Percentiles rank a stretch among this genome's conserved stretches.
Conservation (phyloP, 768 basidiomycete genomes). For the Phlebiopsis gigantea region DNA sequence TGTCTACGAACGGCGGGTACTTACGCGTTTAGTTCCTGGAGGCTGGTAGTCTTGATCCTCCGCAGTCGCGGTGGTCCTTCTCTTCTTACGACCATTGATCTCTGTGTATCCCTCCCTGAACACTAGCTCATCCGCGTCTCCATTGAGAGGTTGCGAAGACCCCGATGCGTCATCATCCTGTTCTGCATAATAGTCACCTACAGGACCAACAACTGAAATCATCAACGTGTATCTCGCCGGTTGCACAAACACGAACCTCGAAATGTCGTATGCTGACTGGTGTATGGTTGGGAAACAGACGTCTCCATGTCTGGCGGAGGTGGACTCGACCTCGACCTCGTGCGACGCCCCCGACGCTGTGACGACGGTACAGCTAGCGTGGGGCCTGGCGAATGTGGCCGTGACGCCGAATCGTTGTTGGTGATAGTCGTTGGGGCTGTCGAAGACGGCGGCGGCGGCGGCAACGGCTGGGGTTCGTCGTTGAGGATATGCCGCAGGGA, state of each 20-base stretch:
- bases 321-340: conserved; percentile 18
- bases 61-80: conserved; percentile 45
- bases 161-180: conserved; percentile 27
- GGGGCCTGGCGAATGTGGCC: conserved; percentile 22
- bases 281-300: conserved; percentile 27
- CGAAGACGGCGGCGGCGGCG: conserved; percentile 28
- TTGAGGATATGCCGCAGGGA: conserved; percentile 79
- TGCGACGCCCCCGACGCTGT: conserved; percentile 12
- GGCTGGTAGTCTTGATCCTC: conserved; percentile 43
- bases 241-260: conserved; percentile 31
- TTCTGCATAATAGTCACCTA: conserved; percentile 30
- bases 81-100: conserved; percentile 36
- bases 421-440: conserved; percentile 28
- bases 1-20: conserved; percentile 22
- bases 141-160: conserved; percentile 21
- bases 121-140: conserved; percentile 8
- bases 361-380: conserved; percentile 14
- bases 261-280: conserved; percentile 32
- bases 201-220: conserved; percentile 31
- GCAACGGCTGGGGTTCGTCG: conserved; percentile 47
- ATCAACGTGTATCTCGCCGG: conserved; percentile 24
- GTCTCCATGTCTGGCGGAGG: conserved; percentile 21
- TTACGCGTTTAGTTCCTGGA: conserved; percentile 49
- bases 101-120: conserved; percentile 16
- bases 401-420: conserved; percentile 19